Evolutionary conservation across 176 grass and related monocot species (phyloP).

Genomic region (Stipa capillata): DNA sequence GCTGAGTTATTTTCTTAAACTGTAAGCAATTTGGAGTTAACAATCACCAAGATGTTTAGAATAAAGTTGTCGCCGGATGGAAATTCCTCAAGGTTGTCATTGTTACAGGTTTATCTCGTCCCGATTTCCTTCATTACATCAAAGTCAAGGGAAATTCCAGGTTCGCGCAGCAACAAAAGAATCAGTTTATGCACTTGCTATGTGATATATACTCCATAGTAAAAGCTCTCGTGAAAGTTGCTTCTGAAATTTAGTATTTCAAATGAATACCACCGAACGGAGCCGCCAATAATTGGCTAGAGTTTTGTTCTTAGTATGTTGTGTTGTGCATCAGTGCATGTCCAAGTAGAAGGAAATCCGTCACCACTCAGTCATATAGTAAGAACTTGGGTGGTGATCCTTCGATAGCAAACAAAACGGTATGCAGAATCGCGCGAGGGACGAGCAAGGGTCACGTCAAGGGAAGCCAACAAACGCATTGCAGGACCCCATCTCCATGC

Average conservation of each 20-base stretch:
- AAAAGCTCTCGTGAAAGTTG: not conserved
- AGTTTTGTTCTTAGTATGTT: no score
- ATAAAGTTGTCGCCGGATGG: not conserved
- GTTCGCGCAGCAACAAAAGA: no score
- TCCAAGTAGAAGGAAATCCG: not conserved
- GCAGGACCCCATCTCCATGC: not conserved
- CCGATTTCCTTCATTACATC: not conserved
- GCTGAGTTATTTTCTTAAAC: not conserved
- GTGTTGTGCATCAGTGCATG: not conserved
- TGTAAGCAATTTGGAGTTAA: not conserved
- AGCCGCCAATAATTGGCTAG: no score
- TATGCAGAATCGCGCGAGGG: conserved; percentile 14
- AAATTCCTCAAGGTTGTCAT: not conserved
- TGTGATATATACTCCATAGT: not conserved
- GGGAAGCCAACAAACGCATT: not conserved
- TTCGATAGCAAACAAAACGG: not conserved
- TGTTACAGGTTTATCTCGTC: not conserved
- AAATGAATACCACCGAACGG: no score
- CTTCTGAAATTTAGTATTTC: not conserved
- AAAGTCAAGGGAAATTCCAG: no score
- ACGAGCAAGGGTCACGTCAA: not conserved
- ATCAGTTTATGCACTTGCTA: not conserved
- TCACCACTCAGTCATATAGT: not conserved
- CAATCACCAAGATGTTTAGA: not conserved
- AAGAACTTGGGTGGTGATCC: not conserved